phyloP scores from a whole-genome alignment of 2,329 filamentous ascomycete species.

The Tolypocladium cylindrosporum region DNA sequence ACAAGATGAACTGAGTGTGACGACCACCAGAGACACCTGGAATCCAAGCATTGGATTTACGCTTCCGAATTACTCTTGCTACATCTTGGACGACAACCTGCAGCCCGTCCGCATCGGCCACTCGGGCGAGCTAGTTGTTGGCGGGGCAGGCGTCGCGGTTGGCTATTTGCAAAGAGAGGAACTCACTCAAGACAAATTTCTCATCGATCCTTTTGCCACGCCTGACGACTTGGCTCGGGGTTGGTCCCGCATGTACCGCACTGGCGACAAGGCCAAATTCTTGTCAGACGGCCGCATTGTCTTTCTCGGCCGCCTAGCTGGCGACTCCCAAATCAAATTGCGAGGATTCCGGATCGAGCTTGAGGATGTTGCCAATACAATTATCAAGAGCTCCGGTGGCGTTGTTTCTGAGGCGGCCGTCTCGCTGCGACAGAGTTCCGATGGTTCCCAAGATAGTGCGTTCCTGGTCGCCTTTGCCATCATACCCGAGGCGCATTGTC shows the following conservation, averaged over 20 bases:
- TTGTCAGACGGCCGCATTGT: neutral
- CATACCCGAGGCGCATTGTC: neutral
- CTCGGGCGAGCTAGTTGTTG: slow-evolving; percentile 18
- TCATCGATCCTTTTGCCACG: neutral
- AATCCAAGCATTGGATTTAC: neutral
- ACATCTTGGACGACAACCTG: neutral
- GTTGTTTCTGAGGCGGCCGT: slow-evolving; percentile 11
- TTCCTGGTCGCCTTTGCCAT: slow-evolving; percentile 4
- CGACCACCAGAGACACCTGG: neutral
- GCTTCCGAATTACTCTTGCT: neutral
- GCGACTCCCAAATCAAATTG: neutral
- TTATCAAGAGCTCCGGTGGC: slow-evolving; percentile 22
- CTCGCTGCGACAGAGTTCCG: neutral
- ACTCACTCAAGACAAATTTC: neutral
- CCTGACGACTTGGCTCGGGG: neutral
- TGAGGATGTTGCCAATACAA: neutral
- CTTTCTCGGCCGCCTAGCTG: neutral
- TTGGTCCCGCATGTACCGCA: neutral
- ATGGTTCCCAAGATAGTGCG: neutral
- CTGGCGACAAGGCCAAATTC: neutral
- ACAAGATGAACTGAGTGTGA: neutral
- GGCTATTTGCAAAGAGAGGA: neutral
- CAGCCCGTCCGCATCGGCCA: slow-evolving; percentile 14
- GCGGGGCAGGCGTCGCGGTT: slow-evolving; percentile 15
- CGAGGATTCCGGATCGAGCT: neutral